Percentiles rank a stretch among this genome's conserved stretches.
Evolutionary conservation across 2,329 filamentous ascomycete species (phyloP).

Genomic region (Colletotrichum navitas): DNA sequence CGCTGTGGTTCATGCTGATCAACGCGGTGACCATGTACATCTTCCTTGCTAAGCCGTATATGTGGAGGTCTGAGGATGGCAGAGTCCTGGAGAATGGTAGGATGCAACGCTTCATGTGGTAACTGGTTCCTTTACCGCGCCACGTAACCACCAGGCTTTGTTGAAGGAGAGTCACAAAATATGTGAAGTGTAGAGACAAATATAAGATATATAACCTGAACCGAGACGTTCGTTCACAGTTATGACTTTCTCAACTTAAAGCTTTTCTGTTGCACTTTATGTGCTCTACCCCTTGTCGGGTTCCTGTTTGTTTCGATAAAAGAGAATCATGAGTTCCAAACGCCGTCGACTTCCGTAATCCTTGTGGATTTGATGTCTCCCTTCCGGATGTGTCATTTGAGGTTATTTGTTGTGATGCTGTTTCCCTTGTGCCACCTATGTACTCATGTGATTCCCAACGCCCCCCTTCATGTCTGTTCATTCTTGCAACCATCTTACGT

Average conservation of each 20-base stretch:
- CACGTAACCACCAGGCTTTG: too few species aligned
- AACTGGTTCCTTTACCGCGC: conserved; percentile 32
- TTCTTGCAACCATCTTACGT: not conserved
- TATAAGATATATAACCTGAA: not conserved
- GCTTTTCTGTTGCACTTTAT: conserved; percentile 30
- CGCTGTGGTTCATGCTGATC: conserved; percentile 74
- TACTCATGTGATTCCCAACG: conserved; percentile 13
- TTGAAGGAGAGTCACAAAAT: not conserved
- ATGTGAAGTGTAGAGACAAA: not conserved
- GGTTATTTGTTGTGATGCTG: conserved; percentile 27
- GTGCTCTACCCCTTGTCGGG: conserved; percentile 29
- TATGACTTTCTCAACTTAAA: conserved; percentile 4
- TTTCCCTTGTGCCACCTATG: conserved; percentile 16
- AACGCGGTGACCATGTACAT: conserved; percentile 77
- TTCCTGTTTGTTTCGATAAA: conserved; percentile 7
- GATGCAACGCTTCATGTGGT: conserved; percentile 88
- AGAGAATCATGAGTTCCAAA: conserved; percentile 27
- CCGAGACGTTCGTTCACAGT: not conserved
- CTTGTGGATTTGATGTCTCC: conserved; percentile 18
- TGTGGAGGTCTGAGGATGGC: conserved; percentile 71
- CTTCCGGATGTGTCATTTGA: conserved; percentile 10
- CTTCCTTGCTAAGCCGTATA: conserved; percentile 76
- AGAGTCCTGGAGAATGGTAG: conserved; percentile 65
- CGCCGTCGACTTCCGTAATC: conserved; percentile 12
- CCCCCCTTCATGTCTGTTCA: conserved; percentile 5